Percentiles rank a stretch among this genome's conserved stretches.
Conservation (phyloP, 2,329 filamentous ascomycete species). For the Botrytis deweyae region DNA sequence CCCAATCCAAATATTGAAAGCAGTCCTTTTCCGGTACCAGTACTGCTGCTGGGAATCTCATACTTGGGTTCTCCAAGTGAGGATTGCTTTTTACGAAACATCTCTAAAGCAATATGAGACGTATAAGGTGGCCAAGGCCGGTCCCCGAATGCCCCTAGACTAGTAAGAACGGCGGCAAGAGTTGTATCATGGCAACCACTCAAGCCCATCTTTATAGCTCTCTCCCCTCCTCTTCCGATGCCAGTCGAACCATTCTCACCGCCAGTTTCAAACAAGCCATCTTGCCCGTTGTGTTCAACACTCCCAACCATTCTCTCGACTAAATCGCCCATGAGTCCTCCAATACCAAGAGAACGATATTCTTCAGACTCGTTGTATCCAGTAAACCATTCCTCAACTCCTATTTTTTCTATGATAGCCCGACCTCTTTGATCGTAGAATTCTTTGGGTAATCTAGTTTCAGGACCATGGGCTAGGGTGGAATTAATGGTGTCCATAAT, state of each 20-base stretch:
- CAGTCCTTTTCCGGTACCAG: conserved; percentile 23
- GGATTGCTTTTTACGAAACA: conserved; percentile 62
- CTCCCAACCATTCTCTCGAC: conserved; percentile 71
- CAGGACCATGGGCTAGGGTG: conserved; percentile 78
- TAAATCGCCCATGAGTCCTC: conserved; percentile 79
- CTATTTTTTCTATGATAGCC: conserved; percentile 68
- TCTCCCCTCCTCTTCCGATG: conserved; percentile 48
- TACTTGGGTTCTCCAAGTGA: conserved; percentile 27
- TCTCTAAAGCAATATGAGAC: conserved; percentile 84
- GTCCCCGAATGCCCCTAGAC: conserved; percentile 73
- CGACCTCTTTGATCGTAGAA: conserved; percentile 80
- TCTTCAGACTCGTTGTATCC: conserved; percentile 83
- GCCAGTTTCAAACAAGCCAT: conserved; percentile 52
- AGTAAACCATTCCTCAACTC: conserved; percentile 88
- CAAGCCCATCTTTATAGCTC: conserved; percentile 68
- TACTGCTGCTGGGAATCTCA: background rate
- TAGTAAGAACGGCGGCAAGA: conserved; percentile 73
- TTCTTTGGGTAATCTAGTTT: conserved; percentile 74
- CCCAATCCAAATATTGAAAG: conserved; percentile 35
- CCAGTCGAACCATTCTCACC: conserved; percentile 41
- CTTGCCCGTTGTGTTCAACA: conserved; percentile 55
- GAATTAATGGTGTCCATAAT: conserved; percentile 95
- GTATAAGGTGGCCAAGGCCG: conserved; percentile 90
- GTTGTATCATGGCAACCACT: conserved; percentile 94
- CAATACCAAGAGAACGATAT: conserved; percentile 88